Evolutionary conservation across 1,284 basidiomycete genomes (phyloP).

Genomic region (Peniophora sp.): DNA sequence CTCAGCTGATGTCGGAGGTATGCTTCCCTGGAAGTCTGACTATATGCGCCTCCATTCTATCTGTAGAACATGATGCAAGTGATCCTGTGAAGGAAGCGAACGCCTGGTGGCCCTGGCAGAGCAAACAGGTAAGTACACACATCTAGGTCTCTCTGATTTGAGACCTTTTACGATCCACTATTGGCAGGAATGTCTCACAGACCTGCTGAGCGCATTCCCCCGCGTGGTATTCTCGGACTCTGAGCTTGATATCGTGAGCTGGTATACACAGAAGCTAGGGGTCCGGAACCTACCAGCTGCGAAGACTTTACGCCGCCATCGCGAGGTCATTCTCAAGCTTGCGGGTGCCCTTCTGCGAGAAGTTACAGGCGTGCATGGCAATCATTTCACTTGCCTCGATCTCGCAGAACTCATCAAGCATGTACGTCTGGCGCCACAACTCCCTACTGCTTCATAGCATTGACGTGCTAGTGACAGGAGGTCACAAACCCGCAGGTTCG

Average conservation of each 20-base stretch:
- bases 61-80: too few species aligned
- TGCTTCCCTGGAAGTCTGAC: too few species aligned
- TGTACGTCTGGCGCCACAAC: neutral
- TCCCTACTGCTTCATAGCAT: too few species aligned
- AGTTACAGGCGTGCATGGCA: constrained; percentile 5
- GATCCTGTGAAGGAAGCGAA: too few species aligned
- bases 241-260: constrained; percentile 7
- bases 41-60: too few species aligned
- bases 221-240: constrained; percentile 9
- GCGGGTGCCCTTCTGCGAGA: constrained; percentile 3
- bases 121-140: too few species aligned
- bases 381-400: neutral
- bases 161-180: neutral
- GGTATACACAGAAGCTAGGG: constrained; percentile 3
- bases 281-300: constrained; percentile 5
- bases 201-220: constrained; percentile 9
- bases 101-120: too few species aligned
- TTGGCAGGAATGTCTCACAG: constrained; percentile 6
- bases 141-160: too few species aligned
- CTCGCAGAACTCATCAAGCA: neutral
- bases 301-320: neutral
- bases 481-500: neutral
- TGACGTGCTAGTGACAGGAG: neutral
- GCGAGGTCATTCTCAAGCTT: neutral
- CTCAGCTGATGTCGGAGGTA: too few species aligned